phyloP scores from a whole-genome alignment of 345 rosid species.

The Geranium rotundifolium region DNA sequence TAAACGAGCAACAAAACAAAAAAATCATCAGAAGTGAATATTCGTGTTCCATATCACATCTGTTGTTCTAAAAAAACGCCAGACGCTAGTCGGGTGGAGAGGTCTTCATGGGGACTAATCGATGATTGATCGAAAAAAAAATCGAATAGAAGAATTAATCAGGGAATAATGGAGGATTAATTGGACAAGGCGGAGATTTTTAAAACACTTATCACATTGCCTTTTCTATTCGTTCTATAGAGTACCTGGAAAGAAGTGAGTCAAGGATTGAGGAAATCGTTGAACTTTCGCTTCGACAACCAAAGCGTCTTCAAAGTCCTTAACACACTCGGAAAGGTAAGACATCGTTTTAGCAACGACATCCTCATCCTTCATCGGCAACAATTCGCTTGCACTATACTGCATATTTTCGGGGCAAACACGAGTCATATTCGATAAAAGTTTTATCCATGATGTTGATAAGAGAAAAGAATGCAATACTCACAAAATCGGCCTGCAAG shows the following conservation, averaged over 20 bases:
- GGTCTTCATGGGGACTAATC: too few relatives aligned
- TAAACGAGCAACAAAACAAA: background rate
- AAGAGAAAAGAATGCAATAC: constrained; percentile 4
- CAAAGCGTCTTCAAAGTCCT: constrained; percentile 24
- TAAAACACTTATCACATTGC: background rate
- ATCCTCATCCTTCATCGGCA: constrained; percentile 31
- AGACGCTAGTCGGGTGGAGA: too few relatives aligned
- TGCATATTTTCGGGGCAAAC: constrained; percentile 9
- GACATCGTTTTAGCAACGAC: constrained; percentile 26
- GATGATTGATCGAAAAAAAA: too few relatives aligned
- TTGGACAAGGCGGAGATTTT: background rate
- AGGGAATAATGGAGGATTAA: background rate
- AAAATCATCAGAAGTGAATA: background rate
- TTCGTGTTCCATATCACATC: background rate
- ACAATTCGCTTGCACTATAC: constrained; percentile 43
- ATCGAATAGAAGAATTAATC: background rate
- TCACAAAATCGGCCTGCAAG: constrained; percentile 44
- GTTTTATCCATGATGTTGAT: background rate
- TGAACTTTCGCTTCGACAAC: constrained; percentile 29
- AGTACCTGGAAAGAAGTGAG: constrained; percentile 56
- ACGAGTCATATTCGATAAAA: background rate
- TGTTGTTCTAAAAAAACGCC: too few relatives aligned
- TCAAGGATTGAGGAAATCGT: constrained; percentile 34
- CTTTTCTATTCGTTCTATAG: background rate
- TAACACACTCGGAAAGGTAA: constrained; percentile 31